A percentile compares a stretch with the other conserved stretches of the same genome.
Evolutionary conservation across 2,329 filamentous ascomycete genomes (phyloP).

Genomic region (Cladosporium sp.): DNA sequence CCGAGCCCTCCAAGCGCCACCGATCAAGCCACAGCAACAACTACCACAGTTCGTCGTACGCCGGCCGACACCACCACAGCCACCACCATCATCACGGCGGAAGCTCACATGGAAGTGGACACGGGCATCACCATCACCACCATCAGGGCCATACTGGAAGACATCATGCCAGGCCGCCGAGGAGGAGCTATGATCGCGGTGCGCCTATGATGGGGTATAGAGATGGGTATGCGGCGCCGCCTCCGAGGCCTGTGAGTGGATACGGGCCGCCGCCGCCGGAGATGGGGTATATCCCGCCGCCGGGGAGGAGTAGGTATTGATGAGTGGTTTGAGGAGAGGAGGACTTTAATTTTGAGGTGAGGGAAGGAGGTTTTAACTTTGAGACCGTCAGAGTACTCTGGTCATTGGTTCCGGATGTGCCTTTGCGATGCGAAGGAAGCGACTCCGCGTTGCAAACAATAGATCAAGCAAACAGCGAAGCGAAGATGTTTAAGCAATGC

Average conservation of each 20-base stretch:
- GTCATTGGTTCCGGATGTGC: too few relatives aligned
- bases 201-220: not conserved
- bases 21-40: not conserved
- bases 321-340: not conserved
- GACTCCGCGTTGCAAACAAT: too few relatives aligned
- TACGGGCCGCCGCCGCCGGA: slow-evolving; percentile 3
- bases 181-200: not conserved
- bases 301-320: slow-evolving; percentile 3
- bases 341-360: too few relatives aligned
- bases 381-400: too few relatives aligned
- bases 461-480: too few relatives aligned
- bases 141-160: not conserved
- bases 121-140: not conserved
- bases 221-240: not conserved
- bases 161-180: not conserved
- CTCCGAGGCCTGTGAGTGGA: not conserved
- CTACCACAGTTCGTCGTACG: not conserved
- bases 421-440: too few relatives aligned
- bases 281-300: slow-evolving; percentile 6
- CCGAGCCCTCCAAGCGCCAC: not conserved
- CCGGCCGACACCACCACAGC: not conserved
- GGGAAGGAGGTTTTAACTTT: too few relatives aligned
- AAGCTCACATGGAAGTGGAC: not conserved
- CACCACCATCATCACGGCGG: not conserved
- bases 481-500: too few relatives aligned